Percentiles rank a stretch among this genome's conserved stretches.
phyloP scores from a whole-genome alignment of 345 rosid species.

The Fremontodendron californicum region DNA sequence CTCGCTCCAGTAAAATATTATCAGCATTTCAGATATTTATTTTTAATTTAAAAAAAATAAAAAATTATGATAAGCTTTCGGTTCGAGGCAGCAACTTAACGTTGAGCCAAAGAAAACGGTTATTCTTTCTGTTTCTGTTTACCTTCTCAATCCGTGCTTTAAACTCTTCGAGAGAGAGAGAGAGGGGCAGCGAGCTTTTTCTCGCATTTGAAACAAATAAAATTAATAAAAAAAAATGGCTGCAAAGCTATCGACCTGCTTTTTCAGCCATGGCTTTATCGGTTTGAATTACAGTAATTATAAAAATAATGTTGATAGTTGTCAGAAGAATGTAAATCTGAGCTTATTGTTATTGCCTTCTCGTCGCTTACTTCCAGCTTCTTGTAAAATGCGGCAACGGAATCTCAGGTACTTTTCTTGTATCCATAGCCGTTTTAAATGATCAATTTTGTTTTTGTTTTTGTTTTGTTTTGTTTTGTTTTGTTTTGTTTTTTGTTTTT shows the following conservation, averaged over 20 bases:
- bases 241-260: conserved; percentile 53
- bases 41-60: neutral
- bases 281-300: conserved; percentile 25
- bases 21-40: conserved; percentile 2
- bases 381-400: conserved; percentile 66
- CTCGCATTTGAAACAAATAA: neutral
- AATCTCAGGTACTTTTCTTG: conserved; percentile 46
- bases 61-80: neutral
- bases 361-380: conserved; percentile 46
- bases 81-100: conserved; percentile 4
- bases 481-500: too few relatives aligned
- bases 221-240: conserved; percentile 31
- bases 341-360: conserved; percentile 43
- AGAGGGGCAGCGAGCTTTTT: neutral
- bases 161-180: neutral
- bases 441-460: neutral
- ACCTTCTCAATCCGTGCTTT: neutral
- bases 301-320: neutral
- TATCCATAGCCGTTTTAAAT: neutral
- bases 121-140: neutral
- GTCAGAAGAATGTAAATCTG: conserved; percentile 14
- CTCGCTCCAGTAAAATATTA: neutral
- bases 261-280: conserved; percentile 34
- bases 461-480: too few relatives aligned
- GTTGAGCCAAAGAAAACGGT: neutral